Conservation (phyloP, 139 green algal genomes). For the Chlamydomonas eustigma region DNA sequence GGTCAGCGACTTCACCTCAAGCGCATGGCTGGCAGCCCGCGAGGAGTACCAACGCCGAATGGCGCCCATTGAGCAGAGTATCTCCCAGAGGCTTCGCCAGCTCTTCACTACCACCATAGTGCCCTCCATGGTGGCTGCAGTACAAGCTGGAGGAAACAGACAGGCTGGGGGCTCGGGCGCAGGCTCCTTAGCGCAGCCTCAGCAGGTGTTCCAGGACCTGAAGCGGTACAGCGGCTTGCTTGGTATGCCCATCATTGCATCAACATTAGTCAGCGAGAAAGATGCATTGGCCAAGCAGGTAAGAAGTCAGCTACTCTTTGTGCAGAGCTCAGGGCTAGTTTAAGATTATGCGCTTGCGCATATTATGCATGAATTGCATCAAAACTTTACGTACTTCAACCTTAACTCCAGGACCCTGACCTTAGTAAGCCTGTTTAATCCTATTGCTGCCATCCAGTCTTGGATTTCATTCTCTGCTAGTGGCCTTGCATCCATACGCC, state of each 20-base stretch:
- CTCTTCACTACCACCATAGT: conserved; percentile 33
- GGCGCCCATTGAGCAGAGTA: conserved; percentile 52
- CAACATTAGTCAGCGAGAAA: conserved; percentile 44
- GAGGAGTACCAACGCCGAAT: conserved; percentile 57
- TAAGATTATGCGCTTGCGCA: too few species aligned
- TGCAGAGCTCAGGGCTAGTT: too few species aligned
- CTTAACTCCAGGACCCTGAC: too few species aligned
- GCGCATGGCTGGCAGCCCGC: conserved; percentile 51
- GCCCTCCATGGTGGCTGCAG: conserved; percentile 27
- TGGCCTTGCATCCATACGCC: too few species aligned
- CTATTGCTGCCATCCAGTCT: too few species aligned
- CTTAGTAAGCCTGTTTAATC: too few species aligned
- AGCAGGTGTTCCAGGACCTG: conserved; percentile 49
- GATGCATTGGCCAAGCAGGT: conserved; percentile 45
- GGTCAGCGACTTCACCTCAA: conserved; percentile 48
- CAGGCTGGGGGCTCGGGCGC: background rate
- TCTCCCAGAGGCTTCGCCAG: conserved; percentile 66
- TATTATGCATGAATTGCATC: too few species aligned
- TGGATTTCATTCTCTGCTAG: too few species aligned
- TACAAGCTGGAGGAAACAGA: conserved; percentile 19
- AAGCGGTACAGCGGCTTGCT: conserved; percentile 54
- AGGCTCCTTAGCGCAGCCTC: conserved; percentile 5
- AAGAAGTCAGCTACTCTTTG: background rate
- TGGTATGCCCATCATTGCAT: conserved; percentile 38
- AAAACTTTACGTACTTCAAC: too few species aligned